Evolutionary conservation across 2,329 filamentous ascomycete genomes (phyloP).

Genomic region (Exophiala alcalophila): DNA sequence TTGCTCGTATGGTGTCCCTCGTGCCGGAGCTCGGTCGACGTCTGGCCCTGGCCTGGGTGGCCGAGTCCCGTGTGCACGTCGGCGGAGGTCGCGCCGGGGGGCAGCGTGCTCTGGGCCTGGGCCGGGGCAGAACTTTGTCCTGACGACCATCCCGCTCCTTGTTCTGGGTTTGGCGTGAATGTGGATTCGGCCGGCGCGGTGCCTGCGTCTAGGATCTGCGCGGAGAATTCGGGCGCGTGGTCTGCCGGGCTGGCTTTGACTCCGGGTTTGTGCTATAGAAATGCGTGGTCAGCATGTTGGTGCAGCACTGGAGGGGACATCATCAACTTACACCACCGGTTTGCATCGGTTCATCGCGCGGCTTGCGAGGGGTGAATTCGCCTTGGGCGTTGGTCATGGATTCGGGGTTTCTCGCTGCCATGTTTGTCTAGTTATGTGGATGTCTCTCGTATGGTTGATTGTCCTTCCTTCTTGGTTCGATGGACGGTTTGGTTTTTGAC

Average conservation of each 20-base stretch:
- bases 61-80: conserved; percentile 55
- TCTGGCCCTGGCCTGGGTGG: conserved; percentile 51
- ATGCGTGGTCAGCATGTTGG: conserved; percentile 20
- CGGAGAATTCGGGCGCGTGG: conserved; percentile 63
- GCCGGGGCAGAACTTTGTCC: conserved; percentile 42
- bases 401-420: conserved; percentile 52
- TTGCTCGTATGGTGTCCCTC: conserved; percentile 45
- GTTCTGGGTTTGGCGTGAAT: conserved; percentile 30
- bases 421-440: too few relatives aligned
- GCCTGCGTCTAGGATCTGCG: conserved; percentile 59
- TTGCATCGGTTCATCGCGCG: conserved; percentile 53
- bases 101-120: conserved; percentile 49
- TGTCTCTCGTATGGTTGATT: conserved; percentile 21
- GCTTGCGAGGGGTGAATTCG: conserved; percentile 54
- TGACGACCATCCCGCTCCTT: too few relatives aligned
- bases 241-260: conserved; percentile 53
- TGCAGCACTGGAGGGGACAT: not conserved
- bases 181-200: conserved; percentile 57
- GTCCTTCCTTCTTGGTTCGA: not conserved
- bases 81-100: conserved; percentile 50
- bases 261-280: conserved; percentile 61
- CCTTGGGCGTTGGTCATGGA: conserved; percentile 54
- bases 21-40: conserved; percentile 47
- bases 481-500: not conserved
- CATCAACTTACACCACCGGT: conserved; percentile 53